Base-by-base conservation (phyloP, 805 yeast species). In the Wickerhamiella sergipiensis region DNA sequence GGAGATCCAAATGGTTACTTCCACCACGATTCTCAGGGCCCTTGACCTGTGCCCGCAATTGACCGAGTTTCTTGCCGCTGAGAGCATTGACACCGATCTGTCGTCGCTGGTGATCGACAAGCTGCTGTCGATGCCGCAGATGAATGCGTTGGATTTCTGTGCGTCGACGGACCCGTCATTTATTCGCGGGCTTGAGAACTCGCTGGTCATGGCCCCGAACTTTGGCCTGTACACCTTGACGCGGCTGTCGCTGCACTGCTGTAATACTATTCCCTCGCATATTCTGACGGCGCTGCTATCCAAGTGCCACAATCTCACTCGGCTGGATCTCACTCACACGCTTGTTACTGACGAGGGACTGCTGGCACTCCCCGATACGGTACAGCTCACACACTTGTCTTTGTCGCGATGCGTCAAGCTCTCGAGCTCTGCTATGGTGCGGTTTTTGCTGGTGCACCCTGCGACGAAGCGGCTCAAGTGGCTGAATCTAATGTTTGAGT, bases 1-100 rank as follows among this genome's bases (percentile, higher is more conserved):
- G 65, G 94, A 85, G 66, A 88, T 88, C 58, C 94, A 88, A 66
- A 85, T 85, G 85, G 86, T 88, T 42, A 88, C 95, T 0, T 72
- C 81, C 42, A 68, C 70, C 24, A 88, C 95, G 2, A 79, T 88
- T 22, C 65, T 76, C 45, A 71, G 77, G 21, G 85, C 86, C 52
- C 70, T 88, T 26, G 61, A 66, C 48, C 64, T 77, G 52, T 80
- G 68, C 43, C 83, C 86, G 0, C 80, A 83, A 56, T 67, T 89
- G 48, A 67, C 77, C 10, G 95, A 88, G 63, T 86, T 89, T 63
- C 69, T 87, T 51, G 92, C 87, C 1, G 78, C 84, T 56, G 97
- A 88, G 63, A 83, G 84, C 58, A 83, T 88, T 52, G 92, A 87
- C 67, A 84, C 76, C 62, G 96, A 88, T 63, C 70, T 88, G 60